Evolutionary conservation across 805 yeast genomes (phyloP).

Genomic region (Candida nanaspora): DNA sequence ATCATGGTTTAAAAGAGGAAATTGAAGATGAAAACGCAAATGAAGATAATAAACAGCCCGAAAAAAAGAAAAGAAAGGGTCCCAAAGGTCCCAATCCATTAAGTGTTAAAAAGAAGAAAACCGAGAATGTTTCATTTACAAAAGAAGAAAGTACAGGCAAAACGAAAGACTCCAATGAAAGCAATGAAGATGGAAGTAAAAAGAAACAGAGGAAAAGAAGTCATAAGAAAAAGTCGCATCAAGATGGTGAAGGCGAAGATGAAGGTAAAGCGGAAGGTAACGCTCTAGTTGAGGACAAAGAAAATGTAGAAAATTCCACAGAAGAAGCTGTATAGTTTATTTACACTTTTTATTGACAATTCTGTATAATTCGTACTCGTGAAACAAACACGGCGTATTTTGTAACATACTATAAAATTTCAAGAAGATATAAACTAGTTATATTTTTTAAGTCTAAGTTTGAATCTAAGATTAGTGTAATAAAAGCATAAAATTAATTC

Average conservation of each 20-base stretch:
- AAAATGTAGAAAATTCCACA: neutral
- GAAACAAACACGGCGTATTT: too few relatives aligned
- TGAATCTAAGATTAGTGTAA: too few relatives aligned
- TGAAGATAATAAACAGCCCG: conserved; percentile 12
- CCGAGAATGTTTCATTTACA: conserved; percentile 10
- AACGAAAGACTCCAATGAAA: neutral
- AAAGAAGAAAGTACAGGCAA: conserved; percentile 6
- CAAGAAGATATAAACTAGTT: too few relatives aligned
- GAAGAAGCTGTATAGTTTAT: too few relatives aligned
- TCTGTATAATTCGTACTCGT: too few relatives aligned
- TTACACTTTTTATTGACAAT: too few relatives aligned
- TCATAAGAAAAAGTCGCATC: conserved; percentile 7
- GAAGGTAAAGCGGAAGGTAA: neutral
- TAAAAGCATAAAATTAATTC: too few relatives aligned
- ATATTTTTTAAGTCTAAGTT: too few relatives aligned
- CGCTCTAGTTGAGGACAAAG: neutral
- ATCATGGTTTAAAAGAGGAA: conserved; percentile 30
- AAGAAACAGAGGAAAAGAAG: conserved; percentile 16
- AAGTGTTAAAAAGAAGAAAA: conserved; percentile 73
- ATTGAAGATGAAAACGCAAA: conserved; percentile 14
- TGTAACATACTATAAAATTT: too few relatives aligned
- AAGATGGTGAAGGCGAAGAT: conserved; percentile 1
- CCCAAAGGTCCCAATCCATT: conserved; percentile 86
- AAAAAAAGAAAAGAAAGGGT: conserved; percentile 45
- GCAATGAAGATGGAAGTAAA: neutral